A percentile compares a stretch with the other conserved stretches of the same genome.
phyloP scores from a whole-genome alignment of 2,329 filamentous ascomycete species.

The Arachnopeziza araneosa region DNA sequence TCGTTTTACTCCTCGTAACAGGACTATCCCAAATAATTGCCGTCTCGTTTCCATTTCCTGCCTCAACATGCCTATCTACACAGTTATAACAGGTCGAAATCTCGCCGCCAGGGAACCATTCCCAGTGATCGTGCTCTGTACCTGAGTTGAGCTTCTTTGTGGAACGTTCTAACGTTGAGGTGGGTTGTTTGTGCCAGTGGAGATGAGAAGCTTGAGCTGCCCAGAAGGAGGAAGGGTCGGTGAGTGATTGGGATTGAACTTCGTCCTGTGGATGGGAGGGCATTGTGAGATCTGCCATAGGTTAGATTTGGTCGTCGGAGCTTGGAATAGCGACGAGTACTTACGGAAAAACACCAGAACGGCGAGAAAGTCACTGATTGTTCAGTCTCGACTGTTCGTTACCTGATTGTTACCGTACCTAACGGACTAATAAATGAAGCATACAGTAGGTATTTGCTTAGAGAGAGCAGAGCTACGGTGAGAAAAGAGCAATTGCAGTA shows the following conservation, averaged over 20 bases:
- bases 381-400: background rate
- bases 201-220: conserved; percentile 65
- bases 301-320: background rate
- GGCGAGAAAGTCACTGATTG: background rate
- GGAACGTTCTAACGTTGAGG: conserved; percentile 50
- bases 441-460: background rate
- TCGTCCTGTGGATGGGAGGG: conserved; percentile 29
- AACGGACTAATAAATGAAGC: background rate
- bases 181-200: conserved; percentile 74
- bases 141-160: conserved; percentile 60
- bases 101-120: conserved; percentile 85
- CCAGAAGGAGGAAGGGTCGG: conserved; percentile 72
- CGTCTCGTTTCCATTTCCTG: conserved; percentile 64
- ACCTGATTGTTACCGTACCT: background rate
- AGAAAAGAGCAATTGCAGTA: background rate
- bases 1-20: conserved; percentile 67
- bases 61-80: conserved; percentile 79
- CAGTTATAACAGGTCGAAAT: conserved; percentile 92
- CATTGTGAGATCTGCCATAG: conserved; percentile 15
- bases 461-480: background rate
- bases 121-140: conserved; percentile 69
- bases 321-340: background rate
- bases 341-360: background rate
- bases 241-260: conserved; percentile 47
- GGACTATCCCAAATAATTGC: conserved; percentile 88